Base-by-base conservation (phyloP, 129 eudicot genomes). In the Silybum marianum region DNA sequence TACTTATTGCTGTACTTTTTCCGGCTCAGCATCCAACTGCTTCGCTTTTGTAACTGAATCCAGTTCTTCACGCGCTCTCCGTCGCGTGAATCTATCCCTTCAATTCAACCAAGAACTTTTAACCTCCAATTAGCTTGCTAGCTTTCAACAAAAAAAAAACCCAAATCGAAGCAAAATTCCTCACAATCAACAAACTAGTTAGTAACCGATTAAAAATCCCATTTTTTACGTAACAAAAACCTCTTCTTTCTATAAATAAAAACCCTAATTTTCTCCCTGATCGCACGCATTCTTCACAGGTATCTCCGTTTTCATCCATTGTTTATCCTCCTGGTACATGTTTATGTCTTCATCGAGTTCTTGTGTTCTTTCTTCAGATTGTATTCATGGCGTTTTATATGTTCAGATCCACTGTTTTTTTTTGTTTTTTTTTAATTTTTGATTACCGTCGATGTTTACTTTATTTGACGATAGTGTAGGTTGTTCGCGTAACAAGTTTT, bases 231-330 rank as follows among this genome's bases (percentile, higher is more conserved):
- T 70, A 12, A 71, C 71, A 80, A 71, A 42, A 75, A 70, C 83
- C 83, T 58, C 71, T 60, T 67, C 30, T 44, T 79, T 80, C 82
- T 71, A 22, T 71, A 36, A 69, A 26, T 74, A 71, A 85, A 85
- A 86, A 84, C 89, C 86, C 85, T 82, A 81, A 78, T 78, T 74
- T 84, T 32, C 42, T 38, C 48, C 32, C 80, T 23, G 11, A 69
- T 79, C 83, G 19, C 73, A 16, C 67, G 73, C 83, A 86, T 80
- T 87, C 51, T 72, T 75, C 72, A 26, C 81, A 82, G 84, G 89
- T 83, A 82, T 73, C 42, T 62, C 28, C 46, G 30, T 36, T 18
- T 63, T 74, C n/a, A 68, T 81, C 48, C 82, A 6, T 48, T 48
- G 32, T 32, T 28, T n/a, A 24, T 74, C 18, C 12, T 40, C 66